Conservation (phyloP, 352 stramenopile genomes). For the Pythium monospermum region DNA sequence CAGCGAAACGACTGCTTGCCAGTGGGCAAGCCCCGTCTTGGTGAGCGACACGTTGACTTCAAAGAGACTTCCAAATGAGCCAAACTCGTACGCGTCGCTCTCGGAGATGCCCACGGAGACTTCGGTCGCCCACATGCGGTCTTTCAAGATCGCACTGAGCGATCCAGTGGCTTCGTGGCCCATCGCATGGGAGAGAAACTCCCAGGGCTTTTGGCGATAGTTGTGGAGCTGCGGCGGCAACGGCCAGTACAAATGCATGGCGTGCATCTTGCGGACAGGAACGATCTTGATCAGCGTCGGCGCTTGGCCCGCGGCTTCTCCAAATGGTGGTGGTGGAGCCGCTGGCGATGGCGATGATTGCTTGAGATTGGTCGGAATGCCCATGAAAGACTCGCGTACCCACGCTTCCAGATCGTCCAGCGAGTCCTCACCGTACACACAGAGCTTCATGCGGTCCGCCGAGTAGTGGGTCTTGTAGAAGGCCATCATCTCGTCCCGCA, state of each 20-base stretch:
- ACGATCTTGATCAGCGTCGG: conserved; percentile 32
- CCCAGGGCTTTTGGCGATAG: conserved; percentile 31
- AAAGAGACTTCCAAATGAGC: conserved; percentile 34
- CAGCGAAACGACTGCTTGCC: conserved; percentile 24
- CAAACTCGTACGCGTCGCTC: conserved; percentile 36
- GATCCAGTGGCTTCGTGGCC: conserved; percentile 34
- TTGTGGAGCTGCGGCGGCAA: conserved; percentile 22
- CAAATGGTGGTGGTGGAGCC: conserved; percentile 16
- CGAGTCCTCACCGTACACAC: conserved; percentile 28
- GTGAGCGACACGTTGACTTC: conserved; percentile 37
- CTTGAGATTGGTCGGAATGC: conserved; percentile 15
- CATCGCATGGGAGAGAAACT: conserved; percentile 37
- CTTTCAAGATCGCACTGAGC: conserved; percentile 24
- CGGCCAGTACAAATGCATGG: conserved; percentile 35
- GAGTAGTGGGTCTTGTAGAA: conserved; percentile 43
- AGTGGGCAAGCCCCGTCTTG: conserved; percentile 23
- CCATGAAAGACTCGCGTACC: conserved; percentile 32
- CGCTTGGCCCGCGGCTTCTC: conserved; percentile 16
- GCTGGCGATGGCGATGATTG: neutral
- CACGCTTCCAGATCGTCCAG: conserved; percentile 35
- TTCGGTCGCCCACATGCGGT: conserved; percentile 28
- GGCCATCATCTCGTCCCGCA: conserved; percentile 26
- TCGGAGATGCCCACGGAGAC: conserved; percentile 33
- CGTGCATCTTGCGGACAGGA: conserved; percentile 29
- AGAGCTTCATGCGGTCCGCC: conserved; percentile 40